phyloP scores from a whole-genome alignment of 208 protist species.

The Trypanosoma platydactyli region DNA sequence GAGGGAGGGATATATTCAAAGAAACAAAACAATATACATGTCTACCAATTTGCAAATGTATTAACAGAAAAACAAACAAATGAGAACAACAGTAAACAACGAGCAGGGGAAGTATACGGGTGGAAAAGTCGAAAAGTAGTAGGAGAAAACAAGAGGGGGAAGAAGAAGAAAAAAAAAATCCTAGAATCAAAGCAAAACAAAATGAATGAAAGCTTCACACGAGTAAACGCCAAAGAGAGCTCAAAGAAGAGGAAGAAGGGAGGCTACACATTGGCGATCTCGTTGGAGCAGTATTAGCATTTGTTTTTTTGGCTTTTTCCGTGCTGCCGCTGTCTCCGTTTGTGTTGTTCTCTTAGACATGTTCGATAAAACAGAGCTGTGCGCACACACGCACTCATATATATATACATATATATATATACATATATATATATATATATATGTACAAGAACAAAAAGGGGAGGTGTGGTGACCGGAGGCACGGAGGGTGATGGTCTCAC shows the following conservation, averaged over 20 bases:
- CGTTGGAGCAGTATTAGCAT: neutral
- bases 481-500: too few species aligned
- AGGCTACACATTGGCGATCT: neutral
- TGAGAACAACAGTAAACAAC: neutral
- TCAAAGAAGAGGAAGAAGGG: neutral
- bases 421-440: too few species aligned
- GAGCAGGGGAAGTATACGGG: neutral
- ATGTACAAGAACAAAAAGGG: conserved; percentile 1
- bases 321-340: neutral
- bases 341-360: too few species aligned
- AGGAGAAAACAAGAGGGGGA: neutral
- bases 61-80: neutral
- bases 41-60: neutral
- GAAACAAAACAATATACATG: neutral
- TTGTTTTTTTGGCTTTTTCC: conserved; percentile 9
- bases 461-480: neutral
- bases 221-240: neutral
- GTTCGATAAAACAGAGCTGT: too few species aligned
- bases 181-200: too few species aligned
- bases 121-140: neutral
- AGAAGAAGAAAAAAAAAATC: too few species aligned
- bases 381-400: too few species aligned
- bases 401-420: too few species aligned
- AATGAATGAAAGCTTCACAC: too few species aligned
- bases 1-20: neutral